Conservation (phyloP, 2,329 filamentous ascomycete species). For the Arachnopeziza araneosa region DNA sequence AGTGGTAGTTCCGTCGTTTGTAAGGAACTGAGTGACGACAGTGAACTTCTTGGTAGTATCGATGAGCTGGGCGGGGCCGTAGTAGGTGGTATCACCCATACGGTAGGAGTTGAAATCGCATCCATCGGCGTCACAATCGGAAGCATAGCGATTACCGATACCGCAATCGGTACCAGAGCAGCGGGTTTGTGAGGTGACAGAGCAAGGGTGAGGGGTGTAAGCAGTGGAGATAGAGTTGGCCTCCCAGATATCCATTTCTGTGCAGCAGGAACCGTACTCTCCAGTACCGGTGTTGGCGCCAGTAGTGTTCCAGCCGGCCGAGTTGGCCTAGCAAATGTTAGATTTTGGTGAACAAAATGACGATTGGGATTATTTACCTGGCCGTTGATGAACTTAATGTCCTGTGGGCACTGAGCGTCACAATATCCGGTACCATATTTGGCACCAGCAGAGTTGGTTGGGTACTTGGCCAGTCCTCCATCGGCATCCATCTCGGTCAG, state of each 20-base stretch:
- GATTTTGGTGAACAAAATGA: background rate
- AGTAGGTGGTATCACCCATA: slow-evolving; percentile 51
- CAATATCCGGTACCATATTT: slow-evolving; percentile 60
- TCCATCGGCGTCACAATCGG: slow-evolving; percentile 54
- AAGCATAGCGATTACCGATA: slow-evolving; percentile 42
- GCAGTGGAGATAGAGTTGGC: slow-evolving; percentile 54
- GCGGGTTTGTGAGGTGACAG: slow-evolving; percentile 33
- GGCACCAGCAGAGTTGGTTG: slow-evolving; percentile 51
- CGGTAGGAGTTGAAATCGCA: slow-evolving; percentile 60
- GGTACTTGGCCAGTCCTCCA: slow-evolving; percentile 49
- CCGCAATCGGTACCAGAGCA: slow-evolving; percentile 37
- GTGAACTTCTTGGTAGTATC: slow-evolving; percentile 49
- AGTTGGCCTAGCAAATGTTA: slow-evolving; percentile 40
- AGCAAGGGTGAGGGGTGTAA: slow-evolving; percentile 53
- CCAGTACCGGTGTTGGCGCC: slow-evolving; percentile 48
- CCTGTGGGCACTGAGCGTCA: slow-evolving; percentile 50
- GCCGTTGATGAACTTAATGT: slow-evolving; percentile 49
- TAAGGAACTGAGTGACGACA: slow-evolving; percentile 55
- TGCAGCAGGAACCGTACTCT: slow-evolving; percentile 55
- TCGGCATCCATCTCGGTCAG: slow-evolving; percentile 57
- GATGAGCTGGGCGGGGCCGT: slow-evolving; percentile 47
- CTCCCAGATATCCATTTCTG: slow-evolving; percentile 65
- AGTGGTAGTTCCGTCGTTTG: slow-evolving; percentile 39
- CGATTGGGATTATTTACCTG: background rate
- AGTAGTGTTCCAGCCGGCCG: slow-evolving; percentile 44